These are phyloP conservation scores for Ostreobium quekettii DNA, from an alignment of 139 green algal species.

Conservation along the genomic window DNA sequence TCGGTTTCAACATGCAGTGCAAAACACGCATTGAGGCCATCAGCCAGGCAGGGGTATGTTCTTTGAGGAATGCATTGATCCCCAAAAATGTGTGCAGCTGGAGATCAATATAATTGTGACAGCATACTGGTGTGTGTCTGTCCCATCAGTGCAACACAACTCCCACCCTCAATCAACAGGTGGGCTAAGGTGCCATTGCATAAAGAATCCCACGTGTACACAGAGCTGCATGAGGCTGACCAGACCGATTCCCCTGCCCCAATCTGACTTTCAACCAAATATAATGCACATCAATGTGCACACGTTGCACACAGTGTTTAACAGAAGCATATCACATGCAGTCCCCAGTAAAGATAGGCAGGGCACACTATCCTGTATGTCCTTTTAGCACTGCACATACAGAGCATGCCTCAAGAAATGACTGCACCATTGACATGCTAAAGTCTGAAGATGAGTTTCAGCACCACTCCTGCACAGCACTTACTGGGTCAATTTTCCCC, in stretches of 20 bases:
- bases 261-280: no score
- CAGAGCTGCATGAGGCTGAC: no score
- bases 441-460: not conserved
- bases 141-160: not conserved
- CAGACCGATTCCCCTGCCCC: no score
- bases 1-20: no score
- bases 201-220: no score
- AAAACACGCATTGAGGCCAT: no score
- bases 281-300: no score
- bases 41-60: not conserved
- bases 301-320: not conserved
- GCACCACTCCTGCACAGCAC: not conserved
- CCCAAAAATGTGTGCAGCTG: not conserved
- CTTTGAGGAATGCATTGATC: not conserved
- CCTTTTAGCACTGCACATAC: not conserved
- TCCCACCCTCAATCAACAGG: no score
- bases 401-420: not conserved
- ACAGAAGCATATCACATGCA: not conserved
- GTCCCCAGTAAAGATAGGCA: not conserved
- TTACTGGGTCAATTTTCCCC: slow-evolving; percentile 77
- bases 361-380: not conserved
- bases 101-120: not conserved
- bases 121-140: not conserved
- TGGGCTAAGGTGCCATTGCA: no score
- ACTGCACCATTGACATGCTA: no score